These are phyloP conservation scores for Skeletonema marinoi DNA, from an alignment of 108 stramenopile species.

Conservation along the genomic window DNA sequence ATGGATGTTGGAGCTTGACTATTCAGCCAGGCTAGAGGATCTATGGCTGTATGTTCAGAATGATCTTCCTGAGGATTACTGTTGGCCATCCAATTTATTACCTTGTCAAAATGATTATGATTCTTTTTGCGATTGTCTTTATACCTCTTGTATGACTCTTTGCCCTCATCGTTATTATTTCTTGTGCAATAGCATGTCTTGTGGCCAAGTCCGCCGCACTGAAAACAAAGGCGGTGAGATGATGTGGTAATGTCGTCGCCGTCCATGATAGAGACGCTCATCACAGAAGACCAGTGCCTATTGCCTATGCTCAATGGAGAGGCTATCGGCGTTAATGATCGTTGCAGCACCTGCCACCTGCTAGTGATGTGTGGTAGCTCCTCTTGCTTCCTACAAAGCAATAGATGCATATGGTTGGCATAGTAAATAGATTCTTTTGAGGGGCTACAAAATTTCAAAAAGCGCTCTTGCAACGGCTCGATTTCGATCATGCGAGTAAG, in stretches of 20 bases:
- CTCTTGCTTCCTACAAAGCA: too few relatives aligned
- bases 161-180: background rate
- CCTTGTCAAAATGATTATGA: background rate
- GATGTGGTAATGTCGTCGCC: background rate
- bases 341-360: too few relatives aligned
- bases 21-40: background rate
- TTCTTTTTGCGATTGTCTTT: background rate
- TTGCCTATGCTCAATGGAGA: too few relatives aligned
- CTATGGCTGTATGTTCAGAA: background rate
- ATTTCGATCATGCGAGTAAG: too few relatives aligned
- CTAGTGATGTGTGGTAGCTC: too few relatives aligned
- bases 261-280: background rate
- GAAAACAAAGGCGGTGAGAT: background rate
- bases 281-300: too few relatives aligned
- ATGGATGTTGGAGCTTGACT: background rate
- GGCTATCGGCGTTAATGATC: too few relatives aligned
- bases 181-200: background rate
- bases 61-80: background rate
- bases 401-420: too few relatives aligned
- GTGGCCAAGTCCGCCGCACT: background rate
- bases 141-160: background rate
- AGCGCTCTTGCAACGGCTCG: too few relatives aligned
- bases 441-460: too few relatives aligned
- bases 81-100: background rate
- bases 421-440: too few relatives aligned